Evolutionary conservation across 2,329 filamentous ascomycete species (phyloP).

Genomic region (Monilinia vaccinii-corymbosi): DNA sequence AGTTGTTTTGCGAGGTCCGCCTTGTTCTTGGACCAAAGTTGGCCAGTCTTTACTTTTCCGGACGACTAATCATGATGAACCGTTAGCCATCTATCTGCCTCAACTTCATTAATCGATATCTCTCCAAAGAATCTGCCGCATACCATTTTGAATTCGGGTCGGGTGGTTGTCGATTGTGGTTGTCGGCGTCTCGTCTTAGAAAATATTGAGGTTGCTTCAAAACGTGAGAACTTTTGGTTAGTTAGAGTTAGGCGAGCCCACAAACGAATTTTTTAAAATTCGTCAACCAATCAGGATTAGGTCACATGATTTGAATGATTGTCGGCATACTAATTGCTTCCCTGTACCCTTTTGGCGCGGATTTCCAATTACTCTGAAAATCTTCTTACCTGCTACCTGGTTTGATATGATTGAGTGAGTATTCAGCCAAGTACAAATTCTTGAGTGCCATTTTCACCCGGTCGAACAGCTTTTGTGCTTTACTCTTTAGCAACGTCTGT

Average conservation of each 20-base stretch:
- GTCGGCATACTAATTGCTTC: background rate
- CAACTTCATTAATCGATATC: background rate
- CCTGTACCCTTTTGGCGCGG: background rate
- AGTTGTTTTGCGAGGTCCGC: slow-evolving; percentile 95
- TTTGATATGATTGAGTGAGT: background rate
- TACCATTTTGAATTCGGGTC: slow-evolving; percentile 11
- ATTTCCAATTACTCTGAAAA: background rate
- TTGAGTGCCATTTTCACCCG: background rate
- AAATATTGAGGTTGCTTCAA: slow-evolving; percentile 9
- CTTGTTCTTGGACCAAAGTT: slow-evolving; percentile 99
- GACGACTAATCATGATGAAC: slow-evolving; percentile 41
- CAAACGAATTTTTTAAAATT: slow-evolving; percentile 10
- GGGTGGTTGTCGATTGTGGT: slow-evolving; percentile 12
- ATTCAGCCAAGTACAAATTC: background rate
- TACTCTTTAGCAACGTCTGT: background rate
- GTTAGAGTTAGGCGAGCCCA: slow-evolving; percentile 10
- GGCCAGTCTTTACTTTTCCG: slow-evolving; percentile 81
- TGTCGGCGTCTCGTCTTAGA: slow-evolving; percentile 12
- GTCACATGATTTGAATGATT: background rate
- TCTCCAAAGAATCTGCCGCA: background rate
- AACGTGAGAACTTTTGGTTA: slow-evolving; percentile 9
- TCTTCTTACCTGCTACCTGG: background rate
- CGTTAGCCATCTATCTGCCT: slow-evolving; percentile 17
- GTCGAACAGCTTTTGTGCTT: background rate
- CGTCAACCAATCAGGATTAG: background rate